Evolutionary conservation across 108 stramenopile species (phyloP).

Genomic region (Conticribra guillardii): DNA sequence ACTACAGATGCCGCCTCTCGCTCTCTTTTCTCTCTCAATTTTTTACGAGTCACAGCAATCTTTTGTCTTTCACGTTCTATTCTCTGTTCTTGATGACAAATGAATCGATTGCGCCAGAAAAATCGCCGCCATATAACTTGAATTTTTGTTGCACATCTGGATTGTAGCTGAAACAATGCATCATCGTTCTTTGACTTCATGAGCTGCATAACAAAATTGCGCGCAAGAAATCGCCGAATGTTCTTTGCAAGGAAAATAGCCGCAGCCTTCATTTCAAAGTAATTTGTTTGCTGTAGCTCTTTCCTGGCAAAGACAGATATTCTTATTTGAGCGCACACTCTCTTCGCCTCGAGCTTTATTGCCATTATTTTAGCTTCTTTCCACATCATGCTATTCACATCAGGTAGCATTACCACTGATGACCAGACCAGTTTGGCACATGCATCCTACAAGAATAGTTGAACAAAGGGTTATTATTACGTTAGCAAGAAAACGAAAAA

Average conservation of each 20-base stretch:
- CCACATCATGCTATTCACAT: conserved; percentile 61
- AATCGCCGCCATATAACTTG: conserved; percentile 43
- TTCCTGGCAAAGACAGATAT: conserved; percentile 48
- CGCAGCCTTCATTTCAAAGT: conserved; percentile 15
- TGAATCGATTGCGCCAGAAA: conserved; percentile 36
- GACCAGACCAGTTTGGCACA: conserved; percentile 41
- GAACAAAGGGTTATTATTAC: too few relatives aligned
- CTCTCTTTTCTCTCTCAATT: conserved; percentile 19
- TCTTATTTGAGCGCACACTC: conserved; percentile 53
- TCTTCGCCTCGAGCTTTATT: conserved; percentile 40
- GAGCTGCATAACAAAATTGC: conserved; percentile 18
- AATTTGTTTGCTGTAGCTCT: conserved; percentile 12
- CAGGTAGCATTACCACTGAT: conserved; percentile 51
- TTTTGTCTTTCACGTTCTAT: conserved; percentile 19
- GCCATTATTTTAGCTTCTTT: conserved; percentile 58
- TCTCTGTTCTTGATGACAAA: conserved; percentile 15
- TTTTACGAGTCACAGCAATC: conserved; percentile 24
- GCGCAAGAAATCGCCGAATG: conserved; percentile 29
- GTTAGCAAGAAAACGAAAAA: conserved; percentile 1
- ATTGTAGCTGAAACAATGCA: conserved; percentile 10
- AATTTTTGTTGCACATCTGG: conserved; percentile 22
- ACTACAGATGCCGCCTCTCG: conserved; percentile 22
- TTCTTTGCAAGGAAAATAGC: conserved; percentile 26
- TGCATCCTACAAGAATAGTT: conserved; percentile 22
- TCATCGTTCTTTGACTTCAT: conserved; percentile 25